Conservation (phyloP, 352 stramenopile genomes). For the Globisporangium paroecandrum region DNA sequence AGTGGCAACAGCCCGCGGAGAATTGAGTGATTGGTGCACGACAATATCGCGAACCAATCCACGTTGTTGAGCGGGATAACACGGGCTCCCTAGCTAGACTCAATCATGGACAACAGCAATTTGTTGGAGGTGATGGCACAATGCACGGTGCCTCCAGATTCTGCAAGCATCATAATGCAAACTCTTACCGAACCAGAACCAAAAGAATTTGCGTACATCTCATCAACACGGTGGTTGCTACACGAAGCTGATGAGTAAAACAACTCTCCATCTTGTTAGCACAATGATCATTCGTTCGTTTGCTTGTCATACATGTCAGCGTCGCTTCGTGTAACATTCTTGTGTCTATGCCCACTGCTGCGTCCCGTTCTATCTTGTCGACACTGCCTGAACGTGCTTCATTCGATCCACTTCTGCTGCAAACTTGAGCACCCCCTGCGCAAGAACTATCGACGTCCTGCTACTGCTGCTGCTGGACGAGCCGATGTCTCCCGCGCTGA, state of each 20-base stretch:
- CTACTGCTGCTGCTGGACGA: conserved; percentile 20
- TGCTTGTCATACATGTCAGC: background rate
- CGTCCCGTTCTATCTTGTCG: background rate
- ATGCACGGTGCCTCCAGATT: too few relatives aligned
- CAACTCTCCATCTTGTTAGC: background rate
- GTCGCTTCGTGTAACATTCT: background rate
- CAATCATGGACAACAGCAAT: too few relatives aligned
- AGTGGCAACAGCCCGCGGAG: conserved; percentile 24
- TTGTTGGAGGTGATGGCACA: too few relatives aligned
- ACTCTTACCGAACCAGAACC: too few relatives aligned
- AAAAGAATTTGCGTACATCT: too few relatives aligned
- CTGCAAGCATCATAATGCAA: too few relatives aligned
- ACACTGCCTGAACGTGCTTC: background rate
- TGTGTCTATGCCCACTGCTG: background rate
- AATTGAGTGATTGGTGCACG: background rate
- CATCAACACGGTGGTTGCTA: background rate
- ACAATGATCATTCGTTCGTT: conserved; percentile 2
- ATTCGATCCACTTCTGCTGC: conserved; percentile 4
- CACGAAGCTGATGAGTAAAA: background rate
- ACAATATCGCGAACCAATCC: too few relatives aligned
- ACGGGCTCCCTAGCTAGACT: too few relatives aligned
- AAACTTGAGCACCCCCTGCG: conserved; percentile 39
- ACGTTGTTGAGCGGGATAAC: too few relatives aligned
- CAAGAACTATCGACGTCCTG: conserved; percentile 37
- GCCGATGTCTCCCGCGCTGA: conserved; percentile 17